Percentiles rank a stretch among this genome's conserved stretches.
These are phyloP conservation scores for Colletotrichum brevisporum DNA, from an alignment of 2,329 filamentous ascomycete species.

Conservation along the genomic window DNA sequence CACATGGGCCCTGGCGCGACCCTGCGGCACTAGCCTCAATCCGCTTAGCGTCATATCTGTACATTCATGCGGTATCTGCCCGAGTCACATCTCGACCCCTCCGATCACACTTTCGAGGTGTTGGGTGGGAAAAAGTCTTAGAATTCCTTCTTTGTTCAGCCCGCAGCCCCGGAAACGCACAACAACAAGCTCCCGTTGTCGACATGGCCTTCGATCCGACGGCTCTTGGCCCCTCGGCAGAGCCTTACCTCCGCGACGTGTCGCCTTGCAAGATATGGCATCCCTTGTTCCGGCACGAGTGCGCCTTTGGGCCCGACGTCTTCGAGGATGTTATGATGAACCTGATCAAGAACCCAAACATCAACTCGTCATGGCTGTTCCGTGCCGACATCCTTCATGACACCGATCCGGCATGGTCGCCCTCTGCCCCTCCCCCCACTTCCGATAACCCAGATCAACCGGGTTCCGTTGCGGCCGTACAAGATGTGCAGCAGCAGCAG, in stretches of 20 bases:
- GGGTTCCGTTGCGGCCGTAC: slow-evolving; percentile 43
- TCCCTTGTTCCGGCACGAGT: slow-evolving; percentile 68
- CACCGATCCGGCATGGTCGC: slow-evolving; percentile 49
- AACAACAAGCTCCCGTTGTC: neutral
- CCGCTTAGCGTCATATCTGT: slow-evolving; percentile 22
- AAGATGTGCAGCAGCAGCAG: slow-evolving; percentile 32
- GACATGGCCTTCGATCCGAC: slow-evolving; percentile 53
- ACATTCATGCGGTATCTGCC: slow-evolving; percentile 34
- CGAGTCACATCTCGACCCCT: slow-evolving; percentile 23
- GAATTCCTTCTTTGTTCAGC: slow-evolving; percentile 15
- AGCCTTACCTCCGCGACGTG: slow-evolving; percentile 53
- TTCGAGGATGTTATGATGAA: slow-evolving; percentile 81
- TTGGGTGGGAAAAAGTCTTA: slow-evolving; percentile 4
- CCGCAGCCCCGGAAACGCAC: slow-evolving; percentile 32
- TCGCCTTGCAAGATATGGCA: slow-evolving; percentile 60
- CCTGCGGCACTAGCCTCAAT: slow-evolving; percentile 28
- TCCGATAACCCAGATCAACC: slow-evolving; percentile 43
- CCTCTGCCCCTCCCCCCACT: slow-evolving; percentile 33
- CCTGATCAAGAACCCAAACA: slow-evolving; percentile 82
- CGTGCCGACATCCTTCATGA: slow-evolving; percentile 81
- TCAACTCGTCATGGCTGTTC: slow-evolving; percentile 84
- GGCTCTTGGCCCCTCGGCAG: slow-evolving; percentile 50
- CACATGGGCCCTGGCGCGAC: slow-evolving; percentile 26
- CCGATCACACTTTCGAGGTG: slow-evolving; percentile 12
- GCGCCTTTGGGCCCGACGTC: slow-evolving; percentile 73